Percentiles rank a stretch among this genome's conserved stretches.
Conservation (phyloP, 257 asterid species). For the Petrea volubilis region DNA sequence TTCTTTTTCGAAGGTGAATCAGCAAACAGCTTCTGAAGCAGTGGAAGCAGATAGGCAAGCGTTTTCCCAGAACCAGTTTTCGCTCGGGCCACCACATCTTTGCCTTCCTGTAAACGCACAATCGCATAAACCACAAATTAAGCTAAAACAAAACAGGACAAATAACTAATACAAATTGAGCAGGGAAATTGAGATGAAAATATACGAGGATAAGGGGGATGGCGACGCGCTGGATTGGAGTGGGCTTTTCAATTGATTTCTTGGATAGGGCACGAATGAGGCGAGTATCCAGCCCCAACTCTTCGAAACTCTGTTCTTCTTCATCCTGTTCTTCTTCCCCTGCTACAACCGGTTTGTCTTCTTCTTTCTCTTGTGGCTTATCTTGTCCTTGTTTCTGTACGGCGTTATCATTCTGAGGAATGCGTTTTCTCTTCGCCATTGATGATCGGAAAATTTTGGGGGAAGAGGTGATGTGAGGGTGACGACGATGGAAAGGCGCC, state of each 20-base stretch:
- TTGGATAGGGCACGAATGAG: conserved; percentile 70
- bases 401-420: not conserved
- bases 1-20: conserved; percentile 48
- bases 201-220: conserved; percentile 78
- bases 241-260: conserved; percentile 72
- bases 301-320: conserved; percentile 61
- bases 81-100: conserved; percentile 95
- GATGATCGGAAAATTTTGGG: not conserved
- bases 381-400: conserved; percentile 18
- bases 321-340: conserved; percentile 38
- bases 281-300: conserved; percentile 85
- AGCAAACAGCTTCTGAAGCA: conserved; percentile 85
- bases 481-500: conserved; percentile 7
- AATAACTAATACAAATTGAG: not conserved
- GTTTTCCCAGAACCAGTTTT: conserved; percentile 99
- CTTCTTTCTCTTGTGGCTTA: conserved; percentile 2
- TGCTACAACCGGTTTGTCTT: conserved; percentile 18
- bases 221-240: conserved; percentile 81
- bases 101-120: conserved; percentile 63
- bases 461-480: not conserved
- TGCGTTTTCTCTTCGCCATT: conserved; percentile 37
- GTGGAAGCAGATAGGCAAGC: conserved; percentile 81
- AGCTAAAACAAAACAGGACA: not conserved
- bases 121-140: not conserved
- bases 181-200: not conserved